Conservation (phyloP, 306 rosid species). For the Hippophae gyantsensis region DNA sequence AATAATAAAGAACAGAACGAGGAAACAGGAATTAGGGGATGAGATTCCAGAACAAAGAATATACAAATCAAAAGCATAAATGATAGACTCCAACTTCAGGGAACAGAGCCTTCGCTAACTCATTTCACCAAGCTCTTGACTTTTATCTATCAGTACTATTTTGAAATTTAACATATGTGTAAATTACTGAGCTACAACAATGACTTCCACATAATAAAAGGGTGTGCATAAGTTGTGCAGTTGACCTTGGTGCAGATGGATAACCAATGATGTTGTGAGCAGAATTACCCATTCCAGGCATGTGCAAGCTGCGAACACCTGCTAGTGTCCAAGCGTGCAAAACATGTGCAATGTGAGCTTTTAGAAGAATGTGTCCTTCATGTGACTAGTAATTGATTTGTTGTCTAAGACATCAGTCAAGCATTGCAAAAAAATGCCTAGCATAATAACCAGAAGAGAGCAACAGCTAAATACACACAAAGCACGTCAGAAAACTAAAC, state of each 20-base stretch:
- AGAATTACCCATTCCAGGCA: constrained; percentile 97
- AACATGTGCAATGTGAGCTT: constrained; percentile 96
- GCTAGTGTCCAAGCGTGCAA: constrained; percentile 99
- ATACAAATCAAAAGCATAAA: constrained; percentile 12
- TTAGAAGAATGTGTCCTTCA: constrained; percentile 56
- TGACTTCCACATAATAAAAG: constrained; percentile 46
- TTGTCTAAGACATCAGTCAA: constrained; percentile 32
- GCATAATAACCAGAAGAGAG: not conserved
- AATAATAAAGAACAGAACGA: constrained; percentile 12
- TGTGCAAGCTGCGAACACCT: constrained; percentile 98
- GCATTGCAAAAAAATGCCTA: not conserved
- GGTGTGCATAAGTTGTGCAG: constrained; percentile 96
- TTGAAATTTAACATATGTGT: constrained; percentile 24
- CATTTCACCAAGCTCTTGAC: constrained; percentile 19
- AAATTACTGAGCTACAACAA: constrained; percentile 31
- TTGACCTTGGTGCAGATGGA: constrained; percentile 99
- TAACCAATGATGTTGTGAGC: constrained; percentile 97
- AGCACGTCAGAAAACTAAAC: constrained; percentile 8
- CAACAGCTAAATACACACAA: constrained; percentile 12
- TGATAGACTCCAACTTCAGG: constrained; percentile 20
- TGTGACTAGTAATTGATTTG: constrained; percentile 60
- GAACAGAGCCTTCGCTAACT: constrained; percentile 18
- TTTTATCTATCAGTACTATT: constrained; percentile 21
- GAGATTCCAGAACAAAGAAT: constrained; percentile 12
- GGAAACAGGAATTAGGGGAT: constrained; percentile 13